Evolutionary conservation across 2,329 filamentous ascomycete genomes (phyloP), one percentile per base, ranked within the genome.

Genomic region (Decorospora gaudefroyi): DNA sequence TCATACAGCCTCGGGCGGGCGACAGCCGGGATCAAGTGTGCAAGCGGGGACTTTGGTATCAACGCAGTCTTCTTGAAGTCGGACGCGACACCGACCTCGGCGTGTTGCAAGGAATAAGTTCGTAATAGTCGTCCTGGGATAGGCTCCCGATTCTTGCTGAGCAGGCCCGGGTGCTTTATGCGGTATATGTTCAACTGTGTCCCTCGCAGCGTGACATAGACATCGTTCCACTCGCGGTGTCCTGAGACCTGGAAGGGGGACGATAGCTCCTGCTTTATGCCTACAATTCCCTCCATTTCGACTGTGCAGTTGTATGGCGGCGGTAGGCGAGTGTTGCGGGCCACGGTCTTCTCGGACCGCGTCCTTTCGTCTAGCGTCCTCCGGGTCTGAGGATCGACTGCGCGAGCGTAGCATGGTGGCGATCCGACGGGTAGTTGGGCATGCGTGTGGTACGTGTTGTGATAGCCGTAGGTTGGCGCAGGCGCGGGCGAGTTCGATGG

Each of bases 71-170:
- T 87, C 58, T 79, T 77, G 64, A 87, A 86, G 67, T 90, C 87
- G 11, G 82, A 79, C 7, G 87, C 87, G 49, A 90, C 80, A 8
- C 87, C 87, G 15, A 86, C 81, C 67, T 90, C 87, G 15, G 86
- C 87, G 63, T 90, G 84, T 52, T 88, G 79, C 33, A 90, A 75
- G 38, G 83, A 86, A 64, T 88, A 90, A n/a, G 78, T 80, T 64
- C 77, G 81, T 51, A 88, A 73, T 25, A 89, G 69, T 42, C 75
- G 75, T 13, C 80, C 80, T 70, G 85, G 27, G 71, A 74, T 18
- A 74, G 80, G 56, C 72, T 75, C 59, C 78, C 77, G 12, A 76
- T 70, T 72, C 52, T 76, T 78, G 59, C 62, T 65, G 50, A 69
- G 61, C 18, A 71, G 42, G 29, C 53, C 25, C 1, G 80, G 76